Evolutionary conservation across 2,329 filamentous ascomycete genomes (phyloP).

Genomic region (Lecanicillium sp.): DNA sequence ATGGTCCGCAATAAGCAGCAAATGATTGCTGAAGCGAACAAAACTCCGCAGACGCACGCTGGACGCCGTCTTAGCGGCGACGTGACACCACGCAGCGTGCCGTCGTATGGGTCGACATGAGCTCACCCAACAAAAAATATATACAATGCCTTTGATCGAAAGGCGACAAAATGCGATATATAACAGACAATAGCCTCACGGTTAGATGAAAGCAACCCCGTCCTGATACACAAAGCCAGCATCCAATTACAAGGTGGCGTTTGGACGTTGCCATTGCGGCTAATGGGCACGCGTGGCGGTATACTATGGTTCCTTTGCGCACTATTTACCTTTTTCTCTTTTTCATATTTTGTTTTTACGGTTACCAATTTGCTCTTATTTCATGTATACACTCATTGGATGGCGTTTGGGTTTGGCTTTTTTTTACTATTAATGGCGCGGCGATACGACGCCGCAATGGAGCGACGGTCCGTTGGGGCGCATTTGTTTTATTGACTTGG

Average conservation of each 20-base stretch:
- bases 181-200: constrained; percentile 4
- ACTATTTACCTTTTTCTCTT: background rate
- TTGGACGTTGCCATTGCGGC: background rate
- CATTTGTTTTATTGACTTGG: background rate
- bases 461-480: background rate
- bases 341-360: too few relatives aligned
- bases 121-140: constrained; percentile 8
- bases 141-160: background rate
- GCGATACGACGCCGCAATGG: background rate
- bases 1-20: constrained; percentile 53
- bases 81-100: constrained; percentile 45
- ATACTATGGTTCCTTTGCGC: background rate
- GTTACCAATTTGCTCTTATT: too few relatives aligned
- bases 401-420: background rate
- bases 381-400: too few relatives aligned
- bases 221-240: background rate
- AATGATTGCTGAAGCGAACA: constrained; percentile 49
- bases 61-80: constrained; percentile 46
- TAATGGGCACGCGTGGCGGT: background rate
- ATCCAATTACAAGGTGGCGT: background rate
- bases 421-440: background rate
- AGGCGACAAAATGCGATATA: constrained; percentile 2
- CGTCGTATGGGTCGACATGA: constrained; percentile 33
- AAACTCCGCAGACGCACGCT: constrained; percentile 33
- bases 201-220: constrained; percentile 2